These are phyloP conservation scores for Penicillium paxilli DNA, from an alignment of 495 filamentous ascomycete species.

Conservation along the genomic window DNA sequence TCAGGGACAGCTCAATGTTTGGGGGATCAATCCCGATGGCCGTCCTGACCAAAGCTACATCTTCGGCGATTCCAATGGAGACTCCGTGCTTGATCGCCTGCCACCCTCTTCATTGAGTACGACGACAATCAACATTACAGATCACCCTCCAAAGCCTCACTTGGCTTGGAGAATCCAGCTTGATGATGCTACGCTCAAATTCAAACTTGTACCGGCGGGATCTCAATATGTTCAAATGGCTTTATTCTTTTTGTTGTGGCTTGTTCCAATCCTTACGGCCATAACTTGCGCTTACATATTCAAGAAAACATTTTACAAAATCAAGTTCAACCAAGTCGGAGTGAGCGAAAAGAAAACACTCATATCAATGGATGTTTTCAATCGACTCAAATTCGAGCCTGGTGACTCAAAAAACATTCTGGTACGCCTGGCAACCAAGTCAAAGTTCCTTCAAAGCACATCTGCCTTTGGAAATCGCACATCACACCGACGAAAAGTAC, in stretches of 20 bases:
- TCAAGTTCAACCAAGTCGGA: conserved; percentile 70
- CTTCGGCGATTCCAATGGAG: conserved; percentile 61
- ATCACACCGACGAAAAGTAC: conserved; percentile 51
- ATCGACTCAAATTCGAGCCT: conserved; percentile 23
- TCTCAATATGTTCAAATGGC: conserved; percentile 57
- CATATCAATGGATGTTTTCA: conserved; percentile 36
- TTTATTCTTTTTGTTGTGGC: conserved; percentile 56
- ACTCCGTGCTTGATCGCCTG: conserved; percentile 63
- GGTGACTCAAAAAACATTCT: conserved; percentile 31
- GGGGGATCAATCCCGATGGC: conserved; percentile 68
- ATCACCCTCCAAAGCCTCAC: conserved; percentile 53
- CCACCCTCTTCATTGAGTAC: conserved; percentile 59
- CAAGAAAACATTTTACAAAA: conserved; percentile 66
- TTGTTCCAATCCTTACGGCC: conserved; percentile 55
- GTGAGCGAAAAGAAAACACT: conserved; percentile 51
- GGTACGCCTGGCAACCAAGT: conserved; percentile 39
- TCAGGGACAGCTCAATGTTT: conserved; percentile 64
- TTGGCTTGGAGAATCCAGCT: conserved; percentile 57
- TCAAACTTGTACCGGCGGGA: conserved; percentile 54
- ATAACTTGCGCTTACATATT: conserved; percentile 56
- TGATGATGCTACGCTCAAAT: conserved; percentile 56
- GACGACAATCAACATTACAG: conserved; percentile 62
- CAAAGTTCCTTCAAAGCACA: conserved; percentile 45
- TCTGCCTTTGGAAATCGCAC: conserved; percentile 46
- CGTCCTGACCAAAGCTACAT: conserved; percentile 60